Base-by-base conservation (phyloP, 257 asterid genomes). In the Gentiana straminea region DNA sequence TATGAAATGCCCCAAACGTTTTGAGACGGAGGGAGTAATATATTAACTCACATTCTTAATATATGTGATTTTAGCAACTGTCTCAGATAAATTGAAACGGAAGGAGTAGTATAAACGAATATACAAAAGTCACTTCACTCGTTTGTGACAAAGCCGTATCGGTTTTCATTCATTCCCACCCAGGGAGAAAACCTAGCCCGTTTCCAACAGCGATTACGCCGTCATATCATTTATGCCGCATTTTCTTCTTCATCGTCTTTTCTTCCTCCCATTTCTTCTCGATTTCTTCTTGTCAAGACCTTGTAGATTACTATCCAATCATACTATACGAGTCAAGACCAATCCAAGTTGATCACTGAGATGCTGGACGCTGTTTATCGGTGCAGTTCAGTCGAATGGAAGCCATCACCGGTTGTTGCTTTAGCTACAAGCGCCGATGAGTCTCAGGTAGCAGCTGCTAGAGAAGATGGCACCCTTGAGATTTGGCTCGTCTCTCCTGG, bases 401-500 rank as follows among this genome's bases (percentile, higher is more conserved):
- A 74, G 4, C 99, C 99, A 0, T 80, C 97, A 2, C 75, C 94
- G 1, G 94, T 92, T 4, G 81, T 92, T 10, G 96, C 97, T 46
- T 64, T 92, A 74, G 96, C 99, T 56, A 92, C 96, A 33, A 89
- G 95, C 80, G 76, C 77, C 68, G 94, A 92, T 68, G 83, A 81
- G 39, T 82, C 94, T 9, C 95, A 86, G 75, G 97, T 92, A 2
- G 99, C 96, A 59, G 97, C 96, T 8, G 97, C 97, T 35, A 86
- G 99, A 13, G 86, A 82, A 51, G 97, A 89, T 59, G 84, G 94
- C 63, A 75, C 94, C 1, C 70, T 92, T 4, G 99, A 92, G 81
- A 89, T 92, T 67, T 92, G 99, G 99, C 96, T 92, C 9, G 99
- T 89, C 47, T 84, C 97, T 44, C 99, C 97, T 54, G 99, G 97